Base-by-base conservation (phyloP, 1,139 yeast species). In the Geotrichum reessii region DNA sequence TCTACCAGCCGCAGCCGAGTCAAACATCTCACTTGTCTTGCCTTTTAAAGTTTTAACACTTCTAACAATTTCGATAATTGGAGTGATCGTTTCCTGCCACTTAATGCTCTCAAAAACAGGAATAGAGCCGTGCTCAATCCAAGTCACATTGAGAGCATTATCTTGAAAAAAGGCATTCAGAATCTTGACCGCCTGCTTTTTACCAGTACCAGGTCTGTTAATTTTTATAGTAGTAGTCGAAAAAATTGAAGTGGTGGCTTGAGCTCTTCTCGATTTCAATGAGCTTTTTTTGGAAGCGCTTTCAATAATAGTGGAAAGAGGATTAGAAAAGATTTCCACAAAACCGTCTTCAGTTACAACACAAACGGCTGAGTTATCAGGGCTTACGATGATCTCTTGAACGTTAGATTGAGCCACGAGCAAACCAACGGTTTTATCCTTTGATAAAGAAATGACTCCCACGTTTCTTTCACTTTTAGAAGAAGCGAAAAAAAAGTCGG, bases 391-490 rank as follows among this genome's bases (percentile, higher is more conserved):
- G 8, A 79, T 78, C 54, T 78, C 69, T 1, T 80, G 72, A 3
- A 88, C 83, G 48, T 87, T 80, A 9, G 87, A 77, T 64, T 83
- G 85, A 2, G 92, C 78, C 7, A 87, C 93, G 61, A 87, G 79
- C 9, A 89, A 87, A 11, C 79, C 68, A 27, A 69, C 71, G 52
- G 70, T 71, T 60, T 69, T 73, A 9, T 65, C 69, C 57, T 74
- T 75, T 11, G 74, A 65, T 9, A 83, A 63, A 19, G 86, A 83
- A 67, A 86, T 84, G 58, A 87, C 75, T 69, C 88, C 90, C 65
- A 90, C 78, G 69, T 88, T 89, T 65, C 97, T 79, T 70, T 91
- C 97, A 62, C 83, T 84, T 44, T 75, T 75, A 0, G 97, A 95
- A 60, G 86, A 82, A 1, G 93, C 83, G 57, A 87, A 69, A 64